Evolutionary conservation across 1,284 basidiomycete species (phyloP).

Genomic region (Meripilus lineatus): DNA sequence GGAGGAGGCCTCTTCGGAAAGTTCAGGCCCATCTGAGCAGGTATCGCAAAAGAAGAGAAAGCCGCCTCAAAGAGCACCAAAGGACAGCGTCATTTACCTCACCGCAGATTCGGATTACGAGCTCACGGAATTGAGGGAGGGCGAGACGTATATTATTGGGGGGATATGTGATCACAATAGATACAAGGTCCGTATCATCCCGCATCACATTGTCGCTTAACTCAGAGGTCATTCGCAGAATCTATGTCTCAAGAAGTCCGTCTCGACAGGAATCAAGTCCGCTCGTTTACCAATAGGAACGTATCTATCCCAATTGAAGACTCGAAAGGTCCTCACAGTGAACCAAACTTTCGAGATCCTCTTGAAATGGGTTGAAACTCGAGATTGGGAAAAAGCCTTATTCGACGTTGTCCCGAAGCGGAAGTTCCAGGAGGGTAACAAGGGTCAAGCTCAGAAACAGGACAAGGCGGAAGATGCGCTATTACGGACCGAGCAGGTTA

Average conservation of each 20-base stretch:
- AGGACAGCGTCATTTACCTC: slow-evolving; percentile 78
- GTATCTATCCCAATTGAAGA: slow-evolving; percentile 77
- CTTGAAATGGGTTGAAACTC: slow-evolving; percentile 80
- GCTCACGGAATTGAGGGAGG: slow-evolving; percentile 72
- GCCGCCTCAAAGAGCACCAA: slow-evolving; percentile 23
- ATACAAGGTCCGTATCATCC: slow-evolving; percentile 68
- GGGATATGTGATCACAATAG: slow-evolving; percentile 97
- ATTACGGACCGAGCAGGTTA: too few relatives aligned
- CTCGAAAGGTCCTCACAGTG: slow-evolving; percentile 95
- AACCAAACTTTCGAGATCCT: slow-evolving; percentile 97
- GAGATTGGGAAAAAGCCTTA: slow-evolving; percentile 81
- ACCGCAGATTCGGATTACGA: slow-evolving; percentile 93
- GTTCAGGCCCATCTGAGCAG: slow-evolving; percentile 1
- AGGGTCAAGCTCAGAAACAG: too few relatives aligned
- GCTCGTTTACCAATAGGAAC: slow-evolving; percentile 92
- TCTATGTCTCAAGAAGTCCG: slow-evolving; percentile 87
- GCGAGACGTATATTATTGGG: slow-evolving; percentile 93
- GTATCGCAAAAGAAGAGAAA: slow-evolving; percentile 5
- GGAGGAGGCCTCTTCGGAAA: slow-evolving; percentile 8
- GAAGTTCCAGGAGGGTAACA: slow-evolving; percentile 59
- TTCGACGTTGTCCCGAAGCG: slow-evolving; percentile 84
- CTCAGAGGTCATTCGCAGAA: slow-evolving; percentile 43
- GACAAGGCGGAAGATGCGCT: too few relatives aligned
- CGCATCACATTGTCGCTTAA: slow-evolving; percentile 1
- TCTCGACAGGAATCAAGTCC: slow-evolving; percentile 67